phyloP scores from a whole-genome alignment of 1,284 basidiomycete species.

The Erythrobasidium hasegawianum region DNA sequence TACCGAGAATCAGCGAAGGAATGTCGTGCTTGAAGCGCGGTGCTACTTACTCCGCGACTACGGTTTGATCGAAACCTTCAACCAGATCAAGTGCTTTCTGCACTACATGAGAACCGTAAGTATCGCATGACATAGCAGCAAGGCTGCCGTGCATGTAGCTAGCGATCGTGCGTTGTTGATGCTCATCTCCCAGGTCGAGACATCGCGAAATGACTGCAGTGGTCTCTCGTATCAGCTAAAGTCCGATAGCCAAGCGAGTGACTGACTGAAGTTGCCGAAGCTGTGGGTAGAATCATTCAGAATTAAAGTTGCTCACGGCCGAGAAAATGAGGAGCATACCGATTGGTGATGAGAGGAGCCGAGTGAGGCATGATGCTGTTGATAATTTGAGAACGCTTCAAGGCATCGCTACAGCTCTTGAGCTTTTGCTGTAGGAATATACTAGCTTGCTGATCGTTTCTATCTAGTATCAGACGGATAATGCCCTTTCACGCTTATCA shows the following conservation, averaged over 20 bases:
- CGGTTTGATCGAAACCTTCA: constrained; percentile 12
- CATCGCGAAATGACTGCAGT: constrained; percentile 28
- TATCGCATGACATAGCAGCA: constrained; percentile 16
- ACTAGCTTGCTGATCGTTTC: constrained; percentile 35
- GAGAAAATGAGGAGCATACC: constrained; percentile 1
- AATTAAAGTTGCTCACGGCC: no score
- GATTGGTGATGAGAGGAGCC: constrained; percentile 17
- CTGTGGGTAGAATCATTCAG: no score
- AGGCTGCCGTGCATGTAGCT: constrained; percentile 13
- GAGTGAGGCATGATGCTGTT: constrained; percentile 23
- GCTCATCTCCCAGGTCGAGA: constrained; percentile 16
- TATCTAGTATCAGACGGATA: constrained; percentile 24
- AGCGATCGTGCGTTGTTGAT: constrained; percentile 12
- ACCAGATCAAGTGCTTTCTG: constrained; percentile 25
- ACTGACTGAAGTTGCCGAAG: constrained; percentile 34
- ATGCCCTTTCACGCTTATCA: no score
- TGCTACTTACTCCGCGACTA: constrained; percentile 20
- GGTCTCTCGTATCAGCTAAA: not conserved
- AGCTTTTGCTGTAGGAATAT: constrained; percentile 35
- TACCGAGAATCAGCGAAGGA: not conserved
- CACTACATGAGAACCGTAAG: constrained; percentile 32
- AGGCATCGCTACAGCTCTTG: constrained; percentile 19
- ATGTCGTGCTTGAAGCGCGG: not conserved
- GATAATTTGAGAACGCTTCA: constrained; percentile 13
- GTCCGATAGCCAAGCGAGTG: no score